A percentile compares a stretch with the other conserved stretches of the same genome.
phyloP scores from a whole-genome alignment of 768 basidiomycete genomes.

The Boletus eberwhitei region DNA sequence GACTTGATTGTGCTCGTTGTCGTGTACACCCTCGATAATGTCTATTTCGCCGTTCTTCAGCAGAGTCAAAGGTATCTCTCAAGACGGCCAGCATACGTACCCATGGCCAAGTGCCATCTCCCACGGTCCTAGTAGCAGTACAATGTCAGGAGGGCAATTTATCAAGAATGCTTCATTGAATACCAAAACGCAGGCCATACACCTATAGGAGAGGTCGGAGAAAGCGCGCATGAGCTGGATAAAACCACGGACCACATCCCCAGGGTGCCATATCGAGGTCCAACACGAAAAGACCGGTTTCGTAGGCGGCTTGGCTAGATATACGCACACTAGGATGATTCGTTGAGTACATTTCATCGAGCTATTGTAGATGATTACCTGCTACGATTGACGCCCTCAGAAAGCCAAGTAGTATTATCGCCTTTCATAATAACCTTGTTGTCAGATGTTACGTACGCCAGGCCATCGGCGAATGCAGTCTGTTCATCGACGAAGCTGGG shows the following conservation, averaged over 20 bases:
- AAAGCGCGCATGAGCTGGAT: not conserved
- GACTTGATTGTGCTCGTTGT: conserved; percentile 81
- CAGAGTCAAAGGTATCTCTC: conserved; percentile 5
- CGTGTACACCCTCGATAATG: conserved; percentile 82
- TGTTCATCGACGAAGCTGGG: conserved; percentile 58
- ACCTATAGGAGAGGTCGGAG: conserved; percentile 36
- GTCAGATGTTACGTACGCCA: conserved; percentile 56
- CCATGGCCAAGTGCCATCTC: conserved; percentile 57
- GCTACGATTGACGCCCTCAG: conserved; percentile 50
- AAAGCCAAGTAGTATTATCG: conserved; percentile 59
- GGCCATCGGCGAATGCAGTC: conserved; percentile 49
- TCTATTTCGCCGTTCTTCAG: conserved; percentile 74
- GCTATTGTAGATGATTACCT: conserved; percentile 42
- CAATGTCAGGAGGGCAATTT: not conserved
- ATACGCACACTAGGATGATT: conserved; percentile 63
- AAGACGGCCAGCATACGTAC: conserved; percentile 37
- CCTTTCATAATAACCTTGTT: conserved; percentile 73
- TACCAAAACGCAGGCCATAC: conserved; percentile 87
- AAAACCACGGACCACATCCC: conserved; percentile 64
- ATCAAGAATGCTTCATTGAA: not conserved
- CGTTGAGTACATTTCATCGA: not conserved
- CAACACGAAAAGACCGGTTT: conserved; percentile 78
- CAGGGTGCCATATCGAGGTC: conserved; percentile 83
- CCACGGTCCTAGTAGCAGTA: conserved; percentile 32
- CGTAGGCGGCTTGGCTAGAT: conserved; percentile 59